Conservation (phyloP, 441 rosid genomes). For the Populus hybrid region DNA sequence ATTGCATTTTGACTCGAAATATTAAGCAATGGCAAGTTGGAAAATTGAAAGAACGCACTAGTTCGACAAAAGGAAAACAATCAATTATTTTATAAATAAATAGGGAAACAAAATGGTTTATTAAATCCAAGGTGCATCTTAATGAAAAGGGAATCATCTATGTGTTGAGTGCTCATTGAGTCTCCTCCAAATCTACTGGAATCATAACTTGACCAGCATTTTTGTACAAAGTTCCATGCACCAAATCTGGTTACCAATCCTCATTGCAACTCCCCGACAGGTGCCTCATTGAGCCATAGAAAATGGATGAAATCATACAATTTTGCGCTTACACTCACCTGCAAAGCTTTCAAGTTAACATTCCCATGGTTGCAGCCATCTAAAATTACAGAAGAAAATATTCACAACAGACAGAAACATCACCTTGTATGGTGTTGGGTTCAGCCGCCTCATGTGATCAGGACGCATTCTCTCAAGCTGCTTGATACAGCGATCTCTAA, state of each 20-base stretch:
- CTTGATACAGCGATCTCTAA: too few species aligned
- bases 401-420: background rate
- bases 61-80: background rate
- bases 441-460: slow-evolving; percentile 94
- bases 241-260: background rate
- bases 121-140: background rate
- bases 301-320: slow-evolving; percentile 95
- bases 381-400: background rate
- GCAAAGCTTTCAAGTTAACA: slow-evolving; percentile 8
- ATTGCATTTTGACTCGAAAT: too few species aligned
- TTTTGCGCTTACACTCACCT: slow-evolving; percentile 94
- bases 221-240: slow-evolving; percentile 11
- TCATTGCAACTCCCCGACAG: slow-evolving; percentile 90
- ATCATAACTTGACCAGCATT: slow-evolving; percentile 17
- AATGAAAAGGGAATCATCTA: background rate
- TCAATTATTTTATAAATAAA: background rate
- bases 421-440: slow-evolving; percentile 98
- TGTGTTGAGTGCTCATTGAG: slow-evolving; percentile 11
- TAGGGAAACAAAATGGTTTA: background rate
- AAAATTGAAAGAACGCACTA: too few species aligned
- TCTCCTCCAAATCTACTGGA: slow-evolving; percentile 27
- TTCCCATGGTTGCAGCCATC: background rate
- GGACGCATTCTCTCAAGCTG: slow-evolving; percentile 92
- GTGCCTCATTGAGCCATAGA: slow-evolving; percentile 98
- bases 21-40: too few species aligned